Conservation (phyloP, 192 early-diverging fungal genomes). For the Jimgerdemannia lactiflua region DNA sequence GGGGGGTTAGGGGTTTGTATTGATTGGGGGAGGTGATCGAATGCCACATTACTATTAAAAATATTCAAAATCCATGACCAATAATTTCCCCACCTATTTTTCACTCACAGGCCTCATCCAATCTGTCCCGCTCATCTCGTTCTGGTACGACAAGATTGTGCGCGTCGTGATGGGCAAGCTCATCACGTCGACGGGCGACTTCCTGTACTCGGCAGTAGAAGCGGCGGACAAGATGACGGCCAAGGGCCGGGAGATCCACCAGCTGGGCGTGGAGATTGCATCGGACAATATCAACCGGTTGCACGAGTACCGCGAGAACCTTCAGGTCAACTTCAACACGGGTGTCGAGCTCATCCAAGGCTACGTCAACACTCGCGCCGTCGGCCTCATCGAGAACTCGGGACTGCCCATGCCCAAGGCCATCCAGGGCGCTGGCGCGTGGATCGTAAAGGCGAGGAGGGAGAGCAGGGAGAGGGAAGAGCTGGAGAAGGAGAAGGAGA, state of each 20-base stretch:
- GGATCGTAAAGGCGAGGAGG: too few species aligned
- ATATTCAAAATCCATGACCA: too few species aligned
- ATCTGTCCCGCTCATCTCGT: conserved; percentile 51
- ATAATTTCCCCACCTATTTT: neutral
- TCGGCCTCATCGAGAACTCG: too few species aligned
- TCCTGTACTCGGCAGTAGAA: conserved; percentile 38
- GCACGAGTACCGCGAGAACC: conserved; percentile 25
- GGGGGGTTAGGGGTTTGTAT: neutral
- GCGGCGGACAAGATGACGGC: conserved; percentile 26
- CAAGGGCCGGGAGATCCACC: conserved; percentile 28
- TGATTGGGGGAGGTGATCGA: too few species aligned
- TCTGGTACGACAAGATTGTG: conserved; percentile 55
- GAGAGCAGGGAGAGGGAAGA: too few species aligned
- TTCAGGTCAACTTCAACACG: conserved; percentile 1
- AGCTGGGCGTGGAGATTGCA: conserved; percentile 25
- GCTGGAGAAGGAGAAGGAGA: too few species aligned
- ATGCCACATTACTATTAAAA: too few species aligned
- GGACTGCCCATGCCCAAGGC: too few species aligned
- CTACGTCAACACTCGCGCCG: too few species aligned
- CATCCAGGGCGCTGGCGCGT: too few species aligned
- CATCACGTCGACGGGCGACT: conserved; percentile 43
- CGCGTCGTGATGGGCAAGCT: conserved; percentile 45
- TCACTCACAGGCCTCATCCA: conserved; percentile 35
- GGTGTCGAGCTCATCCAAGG: too few species aligned
- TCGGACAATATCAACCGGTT: conserved; percentile 30